A percentile compares a stretch with the other conserved stretches of the same genome.
phyloP scores from a whole-genome alignment of 2,329 filamentous ascomycete species.

The Xylariaceae sp. region DNA sequence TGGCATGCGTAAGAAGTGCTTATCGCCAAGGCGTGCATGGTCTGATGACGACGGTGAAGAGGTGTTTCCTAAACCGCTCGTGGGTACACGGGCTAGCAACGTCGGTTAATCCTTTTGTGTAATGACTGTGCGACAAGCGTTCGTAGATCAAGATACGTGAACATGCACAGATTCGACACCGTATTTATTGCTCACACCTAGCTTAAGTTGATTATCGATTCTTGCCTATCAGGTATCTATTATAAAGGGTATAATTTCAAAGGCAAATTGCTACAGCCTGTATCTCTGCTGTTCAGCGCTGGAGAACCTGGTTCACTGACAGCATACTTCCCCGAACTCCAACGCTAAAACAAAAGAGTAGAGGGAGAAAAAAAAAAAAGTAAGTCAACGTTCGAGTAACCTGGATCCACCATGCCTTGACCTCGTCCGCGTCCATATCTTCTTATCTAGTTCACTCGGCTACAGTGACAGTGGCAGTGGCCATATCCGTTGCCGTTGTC shows the following conservation, averaged over 20 bases:
- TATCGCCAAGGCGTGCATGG: conserved; percentile 14
- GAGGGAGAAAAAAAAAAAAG: conserved; percentile 9
- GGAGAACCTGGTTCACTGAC: conserved; percentile 1
- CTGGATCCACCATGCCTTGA: neutral
- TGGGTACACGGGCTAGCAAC: no score
- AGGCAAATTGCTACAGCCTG: conserved; percentile 15
- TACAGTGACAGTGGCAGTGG: conserved; percentile 17
- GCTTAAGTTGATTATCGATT: no score
- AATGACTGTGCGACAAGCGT: no score
- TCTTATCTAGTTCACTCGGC: neutral
- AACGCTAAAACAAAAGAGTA: conserved; percentile 21
- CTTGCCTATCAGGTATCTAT: neutral
- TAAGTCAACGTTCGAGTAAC: conserved; percentile 6
- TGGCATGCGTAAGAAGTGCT: conserved; percentile 4
- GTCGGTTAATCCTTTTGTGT: no score
- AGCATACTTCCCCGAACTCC: conserved; percentile 18
- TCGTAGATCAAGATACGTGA: no score
- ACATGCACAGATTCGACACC: no score
- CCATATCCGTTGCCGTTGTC: conserved; percentile 8
- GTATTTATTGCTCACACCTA: no score
- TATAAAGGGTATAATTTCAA: conserved; percentile 23
- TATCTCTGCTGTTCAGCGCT: conserved; percentile 1
- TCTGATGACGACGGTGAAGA: neutral
- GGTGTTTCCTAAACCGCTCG: no score
- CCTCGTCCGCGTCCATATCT: neutral